phyloP scores from a whole-genome alignment of 1,284 basidiomycete species.

The Ustilago shanxiensis region DNA sequence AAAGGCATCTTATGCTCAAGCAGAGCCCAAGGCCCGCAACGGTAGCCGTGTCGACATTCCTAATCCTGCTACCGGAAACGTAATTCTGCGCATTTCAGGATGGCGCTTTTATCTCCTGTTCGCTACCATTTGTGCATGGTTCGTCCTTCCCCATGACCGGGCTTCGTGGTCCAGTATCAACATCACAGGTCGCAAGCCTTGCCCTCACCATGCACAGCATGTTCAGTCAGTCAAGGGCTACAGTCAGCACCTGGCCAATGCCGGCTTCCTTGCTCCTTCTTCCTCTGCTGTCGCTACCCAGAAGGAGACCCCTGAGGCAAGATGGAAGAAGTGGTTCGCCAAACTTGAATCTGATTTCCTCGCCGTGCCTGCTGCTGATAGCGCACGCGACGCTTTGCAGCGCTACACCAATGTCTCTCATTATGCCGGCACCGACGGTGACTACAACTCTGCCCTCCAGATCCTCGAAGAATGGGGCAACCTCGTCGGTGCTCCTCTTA shows the following conservation, averaged over 20 bases:
- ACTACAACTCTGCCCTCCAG: constrained; percentile 56
- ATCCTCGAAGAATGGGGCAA: constrained; percentile 61
- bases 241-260: constrained; percentile 11
- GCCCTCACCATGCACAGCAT: constrained; percentile 9
- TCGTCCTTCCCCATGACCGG: not conserved
- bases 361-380: constrained; percentile 40
- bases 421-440: constrained; percentile 54
- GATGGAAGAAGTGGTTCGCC: constrained; percentile 39
- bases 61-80: not conserved
- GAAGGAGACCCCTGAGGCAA: constrained; percentile 16
- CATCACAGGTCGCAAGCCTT: not conserved
- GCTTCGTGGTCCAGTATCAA: not conserved
- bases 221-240: constrained; percentile 19
- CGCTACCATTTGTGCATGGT: not conserved
- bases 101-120: not conserved
- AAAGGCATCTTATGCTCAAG: not conserved
- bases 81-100: not conserved
- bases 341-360: constrained; percentile 52
- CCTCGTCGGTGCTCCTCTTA: constrained; percentile 52
- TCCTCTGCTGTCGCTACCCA: not conserved
- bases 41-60: not conserved
- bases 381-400: constrained; percentile 50
- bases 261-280: constrained; percentile 8
- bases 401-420: constrained; percentile 62
- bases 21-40: not conserved